A percentile compares a stretch with the other conserved stretches of the same genome.
Evolutionary conservation across 2,329 filamentous ascomycete species (phyloP).

Genomic region (Monosporascus ibericus): DNA sequence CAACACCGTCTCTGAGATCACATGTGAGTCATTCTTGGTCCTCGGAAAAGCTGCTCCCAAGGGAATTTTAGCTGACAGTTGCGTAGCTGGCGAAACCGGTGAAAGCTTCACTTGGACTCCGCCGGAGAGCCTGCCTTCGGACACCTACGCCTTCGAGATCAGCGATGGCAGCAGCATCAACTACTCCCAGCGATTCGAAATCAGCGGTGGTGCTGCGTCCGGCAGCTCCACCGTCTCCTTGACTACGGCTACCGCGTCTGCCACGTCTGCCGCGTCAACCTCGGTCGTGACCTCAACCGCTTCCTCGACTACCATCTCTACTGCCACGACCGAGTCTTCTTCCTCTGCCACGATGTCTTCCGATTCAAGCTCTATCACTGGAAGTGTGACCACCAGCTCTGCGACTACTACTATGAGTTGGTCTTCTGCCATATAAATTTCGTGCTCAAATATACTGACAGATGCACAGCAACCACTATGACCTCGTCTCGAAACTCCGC

Average conservation of each 20-base stretch:
- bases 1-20: constrained; percentile 26
- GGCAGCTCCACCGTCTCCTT: constrained; percentile 4
- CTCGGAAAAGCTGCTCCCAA: not conserved
- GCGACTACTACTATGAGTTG: not conserved
- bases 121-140: constrained; percentile 28
- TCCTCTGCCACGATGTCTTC: not conserved
- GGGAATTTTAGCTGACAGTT: constrained; percentile 4
- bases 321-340: not conserved
- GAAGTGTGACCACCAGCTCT: constrained; percentile 3
- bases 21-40: constrained; percentile 25
- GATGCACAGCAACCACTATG: constrained; percentile 8
- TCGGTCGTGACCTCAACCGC: constrained; percentile 5
- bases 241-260: constrained; percentile 3
- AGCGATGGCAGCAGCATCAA: constrained; percentile 33
- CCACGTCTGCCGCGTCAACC: constrained; percentile 15
- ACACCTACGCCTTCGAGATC: constrained; percentile 41
- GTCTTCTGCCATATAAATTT: not conserved
- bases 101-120: constrained; percentile 34
- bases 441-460: not conserved
- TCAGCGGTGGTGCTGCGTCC: constrained; percentile 20
- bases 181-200: constrained; percentile 36
- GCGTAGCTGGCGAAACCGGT: constrained; percentile 27
- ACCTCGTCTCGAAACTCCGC: constrained; percentile 5
- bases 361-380: not conserved
- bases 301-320: not conserved